Evolutionary conservation across 2,329 filamentous ascomycete species (phyloP).

Genomic region (Fusarium lateritium): DNA sequence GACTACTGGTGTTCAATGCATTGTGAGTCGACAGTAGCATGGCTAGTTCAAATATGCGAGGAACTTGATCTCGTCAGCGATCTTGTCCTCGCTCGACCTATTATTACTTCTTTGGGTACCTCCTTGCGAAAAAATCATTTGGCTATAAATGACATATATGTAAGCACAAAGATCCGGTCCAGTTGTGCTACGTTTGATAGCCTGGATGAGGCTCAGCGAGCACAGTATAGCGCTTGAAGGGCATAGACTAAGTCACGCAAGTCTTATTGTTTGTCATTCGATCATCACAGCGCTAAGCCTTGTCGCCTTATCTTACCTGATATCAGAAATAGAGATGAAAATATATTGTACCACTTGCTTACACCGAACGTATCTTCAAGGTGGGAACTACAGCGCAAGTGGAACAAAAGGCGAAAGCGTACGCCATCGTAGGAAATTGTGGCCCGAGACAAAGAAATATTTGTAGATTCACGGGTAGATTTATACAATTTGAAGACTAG

Average conservation of each 20-base stretch:
- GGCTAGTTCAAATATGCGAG: neutral
- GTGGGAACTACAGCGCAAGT: too few relatives aligned
- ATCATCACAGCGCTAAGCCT: neutral
- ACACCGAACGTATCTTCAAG: too few relatives aligned
- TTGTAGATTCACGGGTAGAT: too few relatives aligned
- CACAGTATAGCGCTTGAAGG: neutral
- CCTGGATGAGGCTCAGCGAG: neutral
- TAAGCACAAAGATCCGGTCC: slow-evolving; percentile 2
- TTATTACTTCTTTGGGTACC: neutral
- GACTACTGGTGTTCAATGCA: neutral
- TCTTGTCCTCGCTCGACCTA: neutral
- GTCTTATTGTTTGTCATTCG: neutral
- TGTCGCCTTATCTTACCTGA: too few relatives aligned
- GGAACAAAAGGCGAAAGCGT: too few relatives aligned
- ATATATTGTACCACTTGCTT: too few relatives aligned
- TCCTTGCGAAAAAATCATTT: neutral
- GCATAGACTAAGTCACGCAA: neutral
- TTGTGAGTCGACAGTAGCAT: slow-evolving; percentile 5
- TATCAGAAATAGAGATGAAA: too few relatives aligned
- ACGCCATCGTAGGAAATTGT: too few relatives aligned
- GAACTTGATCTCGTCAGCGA: neutral
- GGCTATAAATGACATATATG: neutral
- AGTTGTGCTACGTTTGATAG: neutral
- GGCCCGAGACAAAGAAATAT: too few relatives aligned
- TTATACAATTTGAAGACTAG: neutral